Percentiles rank a stretch among this genome's conserved stretches.
These are phyloP conservation scores for Ceratocystis variospora DNA, from an alignment of 2,329 filamentous ascomycete species.

Conservation along the genomic window DNA sequence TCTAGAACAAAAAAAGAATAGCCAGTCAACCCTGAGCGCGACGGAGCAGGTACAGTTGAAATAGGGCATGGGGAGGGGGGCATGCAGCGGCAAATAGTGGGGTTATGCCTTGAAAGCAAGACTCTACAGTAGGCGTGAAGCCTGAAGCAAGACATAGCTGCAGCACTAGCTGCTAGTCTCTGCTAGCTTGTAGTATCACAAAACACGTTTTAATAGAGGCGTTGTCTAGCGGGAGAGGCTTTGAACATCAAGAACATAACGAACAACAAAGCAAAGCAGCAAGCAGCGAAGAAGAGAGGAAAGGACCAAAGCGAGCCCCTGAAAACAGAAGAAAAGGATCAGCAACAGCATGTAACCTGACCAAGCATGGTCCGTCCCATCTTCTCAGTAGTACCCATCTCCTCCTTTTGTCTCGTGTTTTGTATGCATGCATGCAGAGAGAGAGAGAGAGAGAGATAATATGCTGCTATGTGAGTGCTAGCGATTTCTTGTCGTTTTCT, in stretches of 20 bases:
- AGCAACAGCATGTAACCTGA: not conserved
- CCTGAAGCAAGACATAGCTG: not conserved
- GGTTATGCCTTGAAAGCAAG: too few relatives aligned
- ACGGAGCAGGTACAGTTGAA: not conserved
- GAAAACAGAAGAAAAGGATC: not conserved
- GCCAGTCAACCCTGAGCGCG: not conserved
- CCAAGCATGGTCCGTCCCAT: not conserved
- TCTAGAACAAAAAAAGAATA: slow-evolving; percentile 1
- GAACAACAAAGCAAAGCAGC: not conserved
- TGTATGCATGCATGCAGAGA: not conserved
- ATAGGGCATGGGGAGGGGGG: too few relatives aligned
- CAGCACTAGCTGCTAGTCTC: not conserved
- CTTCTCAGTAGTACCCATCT: not conserved
- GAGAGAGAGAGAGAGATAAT: too few relatives aligned
- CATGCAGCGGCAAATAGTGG: too few relatives aligned
- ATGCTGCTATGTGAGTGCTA: too few relatives aligned
- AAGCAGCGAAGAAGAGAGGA: not conserved
- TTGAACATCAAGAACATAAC: not conserved
- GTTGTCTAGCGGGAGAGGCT: not conserved
- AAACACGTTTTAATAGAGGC: not conserved
- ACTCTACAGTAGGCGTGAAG: too few relatives aligned
- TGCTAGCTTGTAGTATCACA: not conserved
- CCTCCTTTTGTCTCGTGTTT: not conserved
- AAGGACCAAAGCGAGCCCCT: not conserved
- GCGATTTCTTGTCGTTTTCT: too few relatives aligned